Conservation (phyloP, 108 stramenopile species). For the Schizochytrium sp. region DNA sequence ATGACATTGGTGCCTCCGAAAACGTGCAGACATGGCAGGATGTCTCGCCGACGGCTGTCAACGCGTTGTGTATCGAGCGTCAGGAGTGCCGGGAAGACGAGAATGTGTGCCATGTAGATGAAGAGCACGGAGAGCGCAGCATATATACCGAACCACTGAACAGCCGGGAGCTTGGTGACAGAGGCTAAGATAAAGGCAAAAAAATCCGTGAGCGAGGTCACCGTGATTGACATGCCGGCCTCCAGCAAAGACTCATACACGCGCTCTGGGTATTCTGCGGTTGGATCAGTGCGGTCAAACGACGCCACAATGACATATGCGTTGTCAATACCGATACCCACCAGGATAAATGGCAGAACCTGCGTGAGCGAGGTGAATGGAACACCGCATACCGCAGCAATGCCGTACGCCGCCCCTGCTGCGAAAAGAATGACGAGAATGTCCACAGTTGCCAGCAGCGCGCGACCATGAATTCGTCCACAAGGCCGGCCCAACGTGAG, state of each 20-base stretch:
- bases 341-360: conserved; percentile 30
- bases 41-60: background rate
- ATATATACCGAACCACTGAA: background rate
- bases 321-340: conserved; percentile 27
- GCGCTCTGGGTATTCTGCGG: background rate
- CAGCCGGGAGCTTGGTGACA: background rate
- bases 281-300: background rate
- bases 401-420: background rate
- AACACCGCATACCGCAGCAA: background rate
- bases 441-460: background rate
- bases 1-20: background rate
- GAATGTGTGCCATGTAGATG: background rate
- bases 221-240: background rate
- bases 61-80: background rate
- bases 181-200: background rate
- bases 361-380: conserved; percentile 31
- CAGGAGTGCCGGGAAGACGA: background rate
- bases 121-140: background rate
- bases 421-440: background rate
- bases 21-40: background rate
- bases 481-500: background rate
- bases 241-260: background rate
- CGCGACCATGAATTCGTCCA: background rate
- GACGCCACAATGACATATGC: background rate
- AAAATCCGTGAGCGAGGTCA: background rate